These are phyloP conservation scores for Fusarium nisikadoi DNA, from an alignment of 2,329 filamentous ascomycete genomes.

Conservation along the genomic window DNA sequence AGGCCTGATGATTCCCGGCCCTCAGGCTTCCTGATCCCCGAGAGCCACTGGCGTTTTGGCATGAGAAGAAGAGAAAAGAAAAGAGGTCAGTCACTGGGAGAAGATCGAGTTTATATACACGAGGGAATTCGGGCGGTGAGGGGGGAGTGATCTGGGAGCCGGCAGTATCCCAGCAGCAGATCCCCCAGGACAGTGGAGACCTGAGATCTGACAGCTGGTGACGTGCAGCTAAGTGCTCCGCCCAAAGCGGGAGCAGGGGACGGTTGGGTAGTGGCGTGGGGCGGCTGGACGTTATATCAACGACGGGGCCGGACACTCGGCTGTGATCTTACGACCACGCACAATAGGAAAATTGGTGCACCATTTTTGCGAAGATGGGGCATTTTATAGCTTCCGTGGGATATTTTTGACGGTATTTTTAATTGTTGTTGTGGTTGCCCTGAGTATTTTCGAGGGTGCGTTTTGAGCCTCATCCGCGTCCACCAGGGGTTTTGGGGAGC, in stretches of 20 bases:
- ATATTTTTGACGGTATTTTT: conserved; percentile 1
- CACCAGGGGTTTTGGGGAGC: background rate
- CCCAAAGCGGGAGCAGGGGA: background rate
- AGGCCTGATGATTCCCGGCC: conserved; percentile 14
- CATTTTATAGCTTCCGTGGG: background rate
- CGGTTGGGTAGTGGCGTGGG: conserved; percentile 4
- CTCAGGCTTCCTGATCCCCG: conserved; percentile 22
- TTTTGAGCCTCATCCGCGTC: background rate
- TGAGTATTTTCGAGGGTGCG: conserved; percentile 10
- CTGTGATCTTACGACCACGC: conserved; percentile 13
- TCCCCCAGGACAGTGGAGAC: background rate
- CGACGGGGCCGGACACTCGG: conserved; percentile 9
- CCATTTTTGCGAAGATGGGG: background rate
- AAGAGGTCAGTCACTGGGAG: background rate
- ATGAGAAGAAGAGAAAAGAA: conserved; percentile 4
- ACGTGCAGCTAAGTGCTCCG: background rate
- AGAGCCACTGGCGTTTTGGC: conserved; percentile 11
- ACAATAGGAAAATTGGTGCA: background rate
- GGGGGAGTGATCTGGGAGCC: conserved; percentile 21
- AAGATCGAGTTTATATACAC: background rate
- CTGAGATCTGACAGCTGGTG: background rate
- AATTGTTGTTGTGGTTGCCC: conserved; percentile 31
- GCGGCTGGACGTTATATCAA: conserved; percentile 6
- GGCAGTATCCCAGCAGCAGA: conserved; percentile 1
- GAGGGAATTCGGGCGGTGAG: conserved; percentile 8